Percentiles rank a stretch among this genome's conserved stretches.
Evolutionary conservation across 306 rosid genomes (phyloP).

Genomic region (Pachyrhizus erosus): DNA sequence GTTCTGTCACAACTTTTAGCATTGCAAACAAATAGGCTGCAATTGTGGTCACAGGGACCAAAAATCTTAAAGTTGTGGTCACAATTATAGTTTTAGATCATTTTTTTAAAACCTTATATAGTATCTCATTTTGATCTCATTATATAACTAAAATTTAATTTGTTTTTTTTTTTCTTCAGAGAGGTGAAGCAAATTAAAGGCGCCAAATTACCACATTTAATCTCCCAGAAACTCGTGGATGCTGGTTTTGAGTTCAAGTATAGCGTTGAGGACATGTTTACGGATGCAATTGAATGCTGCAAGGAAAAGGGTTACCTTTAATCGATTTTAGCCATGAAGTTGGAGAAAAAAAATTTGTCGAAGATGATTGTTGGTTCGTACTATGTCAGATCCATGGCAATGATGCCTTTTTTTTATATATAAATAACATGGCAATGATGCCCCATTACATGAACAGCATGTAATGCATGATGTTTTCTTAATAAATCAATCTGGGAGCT

Average conservation of each 20-base stretch:
- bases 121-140: background rate
- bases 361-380: background rate
- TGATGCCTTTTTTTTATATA: too few species aligned
- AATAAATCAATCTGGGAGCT: background rate
- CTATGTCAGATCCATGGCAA: background rate
- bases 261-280: constrained; percentile 56
- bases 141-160: background rate
- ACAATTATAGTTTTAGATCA: background rate
- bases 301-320: constrained; percentile 43
- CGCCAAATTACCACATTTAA: constrained; percentile 11
- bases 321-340: background rate
- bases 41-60: background rate
- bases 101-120: background rate
- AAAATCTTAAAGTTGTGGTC: background rate
- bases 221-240: constrained; percentile 60
- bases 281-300: constrained; percentile 54
- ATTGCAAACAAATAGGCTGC: background rate
- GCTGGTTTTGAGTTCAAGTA: constrained; percentile 61
- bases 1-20: background rate
- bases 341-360: background rate
- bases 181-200: constrained; percentile 46
- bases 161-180: constrained; percentile 31
- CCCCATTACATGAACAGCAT: background rate
- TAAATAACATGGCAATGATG: background rate
- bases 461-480: background rate